Conservation (phyloP, 1,284 basidiomycete genomes). For the Rhodotorula sp. region DNA sequence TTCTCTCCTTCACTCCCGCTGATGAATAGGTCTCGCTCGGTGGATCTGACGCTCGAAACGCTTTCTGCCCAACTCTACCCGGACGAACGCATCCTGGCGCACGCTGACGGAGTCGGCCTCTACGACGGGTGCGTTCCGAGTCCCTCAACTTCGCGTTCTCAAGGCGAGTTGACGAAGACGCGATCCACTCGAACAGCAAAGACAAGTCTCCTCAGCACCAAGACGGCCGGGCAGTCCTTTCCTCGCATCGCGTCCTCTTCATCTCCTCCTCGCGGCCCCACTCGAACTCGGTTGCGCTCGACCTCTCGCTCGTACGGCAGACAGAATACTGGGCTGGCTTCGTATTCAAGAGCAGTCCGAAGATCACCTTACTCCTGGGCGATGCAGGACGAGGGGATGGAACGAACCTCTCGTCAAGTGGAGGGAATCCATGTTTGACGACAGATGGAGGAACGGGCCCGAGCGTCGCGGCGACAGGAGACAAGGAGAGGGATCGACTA, state of each 20-base stretch:
- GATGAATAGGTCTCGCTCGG: conserved; percentile 26
- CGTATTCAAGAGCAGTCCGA: conserved; percentile 76
- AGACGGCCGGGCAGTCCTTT: conserved; percentile 69
- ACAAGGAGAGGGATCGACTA: not conserved
- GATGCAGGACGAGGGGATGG: not conserved
- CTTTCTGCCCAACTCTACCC: conserved; percentile 52
- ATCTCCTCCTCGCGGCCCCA: conserved; percentile 56
- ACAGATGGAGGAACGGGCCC: not conserved
- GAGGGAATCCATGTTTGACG: not conserved
- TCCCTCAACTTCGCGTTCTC: conserved; percentile 26
- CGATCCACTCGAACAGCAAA: conserved; percentile 55
- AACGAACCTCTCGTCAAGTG: too few species aligned
- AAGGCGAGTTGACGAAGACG: not conserved
- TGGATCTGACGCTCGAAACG: conserved; percentile 36
- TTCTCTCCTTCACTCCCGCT: too few species aligned
- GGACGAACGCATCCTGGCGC: conserved; percentile 71
- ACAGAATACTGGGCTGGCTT: conserved; percentile 91
- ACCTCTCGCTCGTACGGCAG: conserved; percentile 60
- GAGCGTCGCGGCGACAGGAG: not conserved
- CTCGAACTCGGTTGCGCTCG: conserved; percentile 55
- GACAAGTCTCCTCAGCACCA: conserved; percentile 75
- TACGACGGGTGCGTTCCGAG: conserved; percentile 73
- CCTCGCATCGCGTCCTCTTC: conserved; percentile 82
- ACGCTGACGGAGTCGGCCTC: conserved; percentile 76
- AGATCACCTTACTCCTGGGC: conserved; percentile 75